These are phyloP conservation scores for Dictyostelium intermedium DNA, from an alignment of 78 protist genomes.

Conservation along the genomic window DNA sequence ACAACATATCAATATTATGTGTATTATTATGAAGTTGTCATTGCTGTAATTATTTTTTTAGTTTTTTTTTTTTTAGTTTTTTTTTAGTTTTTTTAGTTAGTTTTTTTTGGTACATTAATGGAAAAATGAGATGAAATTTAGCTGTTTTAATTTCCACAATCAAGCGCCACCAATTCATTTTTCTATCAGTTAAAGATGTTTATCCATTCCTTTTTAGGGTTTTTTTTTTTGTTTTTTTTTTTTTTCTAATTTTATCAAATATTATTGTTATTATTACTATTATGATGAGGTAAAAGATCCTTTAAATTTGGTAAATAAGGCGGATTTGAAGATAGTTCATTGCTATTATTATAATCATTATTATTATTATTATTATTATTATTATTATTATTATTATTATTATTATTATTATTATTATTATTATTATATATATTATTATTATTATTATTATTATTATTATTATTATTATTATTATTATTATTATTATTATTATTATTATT, in stretches of 20 bases:
- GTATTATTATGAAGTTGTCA: neutral
- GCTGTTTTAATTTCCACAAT: neutral
- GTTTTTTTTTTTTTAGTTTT: neutral
- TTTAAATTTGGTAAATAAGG: neutral
- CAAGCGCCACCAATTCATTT: neutral
- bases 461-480: neutral
- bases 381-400: neutral
- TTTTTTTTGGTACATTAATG: neutral
- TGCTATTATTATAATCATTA: neutral
- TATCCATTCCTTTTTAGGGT: neutral
- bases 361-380: neutral
- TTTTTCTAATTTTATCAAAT: neutral
- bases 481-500: neutral
- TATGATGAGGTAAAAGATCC: neutral
- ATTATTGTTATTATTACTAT: slow-evolving; percentile 1
- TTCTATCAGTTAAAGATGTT: neutral
- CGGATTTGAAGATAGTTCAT: neutral
- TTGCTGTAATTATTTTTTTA: neutral
- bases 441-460: neutral
- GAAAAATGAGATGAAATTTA: neutral
- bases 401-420: neutral
- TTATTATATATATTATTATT: neutral
- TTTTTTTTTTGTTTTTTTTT: no score
- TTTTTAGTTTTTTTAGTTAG: neutral
- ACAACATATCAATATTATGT: no score